Evolutionary conservation across 371 early-diverging fungal species (phyloP), one percentile per base, ranked within the genome.

Genomic region (Sporodiniella umbellata): DNA sequence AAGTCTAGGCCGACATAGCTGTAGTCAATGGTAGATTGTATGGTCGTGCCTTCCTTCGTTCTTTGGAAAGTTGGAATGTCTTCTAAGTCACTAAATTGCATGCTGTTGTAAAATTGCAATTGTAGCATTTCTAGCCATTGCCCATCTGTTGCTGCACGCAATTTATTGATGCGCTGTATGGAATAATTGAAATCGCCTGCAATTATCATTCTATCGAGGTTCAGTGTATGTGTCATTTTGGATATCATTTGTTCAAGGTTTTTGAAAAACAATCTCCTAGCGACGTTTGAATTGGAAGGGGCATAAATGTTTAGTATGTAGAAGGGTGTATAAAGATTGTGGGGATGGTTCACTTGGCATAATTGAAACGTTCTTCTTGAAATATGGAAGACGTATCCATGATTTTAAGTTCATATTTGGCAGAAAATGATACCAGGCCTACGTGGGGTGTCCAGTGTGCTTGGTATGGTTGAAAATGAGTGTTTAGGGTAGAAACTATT

Each of bases 161-260:
- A 26, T n/a, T 47, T 35, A 28, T n/a, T n/a, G n/a, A n/a, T n/a
- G n/a, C n/a, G n/a, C n/a, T n/a, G n/a, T n/a, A n/a, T n/a, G 12
- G 35, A 22, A 24, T 47, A 47, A 8, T 35, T 47, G 12, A 47
- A 47, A 35, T 47, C 48, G 8, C 48, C 48, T 19, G 37, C 33
- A 15, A 47, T 47, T 5, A 47, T 47, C 6, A 47, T 22, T 8
- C 21, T 8, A 14, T 47, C 38, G n/a, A 47, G 12, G 3, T 23
- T 1, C 0, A 47, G 33, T 14, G 24, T 14, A 3, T 23, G 4
- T 26, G n/a, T 11, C 4, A 26, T 15, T 26, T 3, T 8, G 15
- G 24, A 26, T 17, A 43, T 15, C 26, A 43, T 24, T 7, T 7
- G 4, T 8, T 15, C n/a, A 4, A 43, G 44, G 1, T 43, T 24